Conservation (phyloP, 2,329 filamentous ascomycete species). For the Botrytis fragariae region DNA sequence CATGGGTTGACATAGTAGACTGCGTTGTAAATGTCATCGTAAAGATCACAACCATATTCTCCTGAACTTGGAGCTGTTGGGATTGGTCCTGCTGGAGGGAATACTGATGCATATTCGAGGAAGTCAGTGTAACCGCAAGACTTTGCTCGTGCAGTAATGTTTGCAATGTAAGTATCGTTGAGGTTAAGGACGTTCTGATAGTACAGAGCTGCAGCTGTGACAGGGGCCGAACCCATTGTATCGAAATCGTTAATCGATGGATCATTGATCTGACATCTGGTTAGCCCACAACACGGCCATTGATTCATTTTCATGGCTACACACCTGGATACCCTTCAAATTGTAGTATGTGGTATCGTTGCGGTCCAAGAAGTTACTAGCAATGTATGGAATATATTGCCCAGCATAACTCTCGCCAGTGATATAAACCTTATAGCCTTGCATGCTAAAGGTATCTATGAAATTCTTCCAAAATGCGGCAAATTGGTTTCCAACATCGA, state of each 20-base stretch:
- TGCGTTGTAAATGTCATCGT: constrained; percentile 48
- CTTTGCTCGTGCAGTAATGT: constrained; percentile 46
- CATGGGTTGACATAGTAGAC: constrained; percentile 54
- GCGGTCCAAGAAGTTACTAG: constrained; percentile 48
- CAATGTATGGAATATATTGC: constrained; percentile 45
- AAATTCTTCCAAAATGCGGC: constrained; percentile 64
- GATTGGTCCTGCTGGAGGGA: constrained; percentile 55
- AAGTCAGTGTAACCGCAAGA: constrained; percentile 53
- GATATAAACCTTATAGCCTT: constrained; percentile 60
- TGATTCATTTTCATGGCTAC: neutral
- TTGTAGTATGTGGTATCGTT: constrained; percentile 58
- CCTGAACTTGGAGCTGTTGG: constrained; percentile 40
- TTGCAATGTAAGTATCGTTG: constrained; percentile 49
- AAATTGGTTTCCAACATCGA: constrained; percentile 55
- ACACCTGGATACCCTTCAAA: constrained; percentile 51
- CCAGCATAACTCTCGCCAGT: constrained; percentile 63
- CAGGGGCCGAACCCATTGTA: constrained; percentile 34
- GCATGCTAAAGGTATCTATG: constrained; percentile 54
- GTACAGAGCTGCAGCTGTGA: constrained; percentile 50
- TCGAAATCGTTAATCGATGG: constrained; percentile 48
- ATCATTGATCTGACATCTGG: constrained; percentile 50
- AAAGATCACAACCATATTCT: constrained; percentile 30
- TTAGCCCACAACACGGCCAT: neutral
- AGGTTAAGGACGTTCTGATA: constrained; percentile 51
- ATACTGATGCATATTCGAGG: constrained; percentile 49